phyloP scores from a whole-genome alignment of 495 filamentous ascomycete genomes.

The Penicillium fimorum region DNA sequence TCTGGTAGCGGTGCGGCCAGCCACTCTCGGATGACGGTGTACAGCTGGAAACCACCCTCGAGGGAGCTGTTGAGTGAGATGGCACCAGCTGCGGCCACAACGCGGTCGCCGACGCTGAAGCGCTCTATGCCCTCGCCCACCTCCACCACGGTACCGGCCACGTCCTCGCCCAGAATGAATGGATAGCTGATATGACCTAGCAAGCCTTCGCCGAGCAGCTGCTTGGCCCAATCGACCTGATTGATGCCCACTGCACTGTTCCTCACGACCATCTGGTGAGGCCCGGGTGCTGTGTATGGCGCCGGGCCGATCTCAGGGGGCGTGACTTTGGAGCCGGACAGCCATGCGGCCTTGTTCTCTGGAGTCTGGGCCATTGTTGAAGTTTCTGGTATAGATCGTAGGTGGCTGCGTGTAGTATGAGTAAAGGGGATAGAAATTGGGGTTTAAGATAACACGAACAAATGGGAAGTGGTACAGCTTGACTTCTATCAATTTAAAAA shows the following conservation, averaged over 20 bases:
- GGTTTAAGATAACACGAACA: background rate
- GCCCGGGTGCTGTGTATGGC: background rate
- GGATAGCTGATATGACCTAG: constrained; percentile 30
- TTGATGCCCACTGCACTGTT: constrained; percentile 45
- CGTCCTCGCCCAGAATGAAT: constrained; percentile 39
- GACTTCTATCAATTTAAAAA: background rate
- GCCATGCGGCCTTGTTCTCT: background rate
- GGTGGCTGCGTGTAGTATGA: background rate
- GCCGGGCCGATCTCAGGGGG: background rate
- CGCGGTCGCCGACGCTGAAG: constrained; percentile 45
- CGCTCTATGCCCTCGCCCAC: constrained; percentile 33
- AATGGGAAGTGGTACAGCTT: background rate
- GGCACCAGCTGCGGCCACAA: constrained; percentile 21
- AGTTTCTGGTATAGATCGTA: background rate
- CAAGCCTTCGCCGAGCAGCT: constrained; percentile 21
- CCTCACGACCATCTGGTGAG: constrained; percentile 24
- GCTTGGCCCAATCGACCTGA: constrained; percentile 46
- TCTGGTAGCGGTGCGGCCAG: constrained; percentile 20
- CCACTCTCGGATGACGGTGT: constrained; percentile 28
- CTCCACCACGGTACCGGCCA: constrained; percentile 41
- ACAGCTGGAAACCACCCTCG: constrained; percentile 36
- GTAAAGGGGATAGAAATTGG: background rate
- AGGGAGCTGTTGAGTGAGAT: background rate
- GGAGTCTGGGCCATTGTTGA: background rate
- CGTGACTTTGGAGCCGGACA: background rate